Evolutionary conservation across 164 flowering plant genomes (phyloP).

Genomic region (Buxus sempervirens): DNA sequence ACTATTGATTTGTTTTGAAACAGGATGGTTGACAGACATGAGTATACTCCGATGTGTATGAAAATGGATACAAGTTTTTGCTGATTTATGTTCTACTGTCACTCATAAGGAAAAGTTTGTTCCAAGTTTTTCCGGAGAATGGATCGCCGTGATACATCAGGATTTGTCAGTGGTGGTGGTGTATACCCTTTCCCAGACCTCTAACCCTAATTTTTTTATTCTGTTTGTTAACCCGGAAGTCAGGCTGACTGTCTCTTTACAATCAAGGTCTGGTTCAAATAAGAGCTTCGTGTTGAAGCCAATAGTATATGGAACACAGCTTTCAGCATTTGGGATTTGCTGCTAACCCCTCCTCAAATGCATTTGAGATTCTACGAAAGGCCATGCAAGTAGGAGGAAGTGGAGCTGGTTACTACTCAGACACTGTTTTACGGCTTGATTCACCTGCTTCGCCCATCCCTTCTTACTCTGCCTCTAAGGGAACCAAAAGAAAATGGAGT

Average conservation of each 20-base stretch:
- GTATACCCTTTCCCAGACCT: conserved; percentile 27
- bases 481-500: conserved; percentile 75
- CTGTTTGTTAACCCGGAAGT: conserved; percentile 44
- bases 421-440: conserved; percentile 62
- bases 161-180: conserved; percentile 95
- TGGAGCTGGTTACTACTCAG: conserved; percentile 34
- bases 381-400: conserved; percentile 30
- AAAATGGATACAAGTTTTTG: conserved; percentile 10
- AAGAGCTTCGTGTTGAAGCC: conserved; percentile 11
- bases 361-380: conserved; percentile 48
- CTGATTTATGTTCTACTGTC: conserved; percentile 2
- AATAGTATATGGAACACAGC: conserved; percentile 48
- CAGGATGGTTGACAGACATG: conserved; percentile 33
- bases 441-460: conserved; percentile 39
- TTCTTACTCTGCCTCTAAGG: conserved; percentile 36
- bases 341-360: conserved; percentile 40
- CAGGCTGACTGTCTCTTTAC: conserved; percentile 47
- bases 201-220: conserved; percentile 32
- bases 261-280: conserved; percentile 25
- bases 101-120: conserved; percentile 20
- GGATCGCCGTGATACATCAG: conserved; percentile 96
- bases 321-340: conserved; percentile 45
- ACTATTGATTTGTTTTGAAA: conserved; percentile 8
- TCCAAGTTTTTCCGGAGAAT: conserved; percentile 32
- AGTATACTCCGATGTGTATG: not conserved